Percentiles rank a stretch among this genome's conserved stretches.
Conservation (phyloP, 106 monocot genomes). For the Dendrobium officinale region DNA sequence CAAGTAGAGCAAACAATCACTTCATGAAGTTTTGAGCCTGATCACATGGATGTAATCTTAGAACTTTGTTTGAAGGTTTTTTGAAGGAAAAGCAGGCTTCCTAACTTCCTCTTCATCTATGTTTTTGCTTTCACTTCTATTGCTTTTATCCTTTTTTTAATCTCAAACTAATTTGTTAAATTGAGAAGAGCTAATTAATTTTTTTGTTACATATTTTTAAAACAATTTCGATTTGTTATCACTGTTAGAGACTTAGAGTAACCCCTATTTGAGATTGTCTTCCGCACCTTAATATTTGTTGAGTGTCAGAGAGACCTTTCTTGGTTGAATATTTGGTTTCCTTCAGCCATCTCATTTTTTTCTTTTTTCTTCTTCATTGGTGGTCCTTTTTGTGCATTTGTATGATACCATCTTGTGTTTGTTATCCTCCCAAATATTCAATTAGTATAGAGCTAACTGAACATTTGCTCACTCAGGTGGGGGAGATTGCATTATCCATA, state of each 20-base stretch:
- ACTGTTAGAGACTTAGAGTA: background rate
- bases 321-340: background rate
- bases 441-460: background rate
- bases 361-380: background rate
- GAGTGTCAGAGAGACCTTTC: background rate
- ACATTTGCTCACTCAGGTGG: constrained; percentile 46
- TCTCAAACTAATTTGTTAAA: no score
- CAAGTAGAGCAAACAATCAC: constrained; percentile 1
- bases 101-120: background rate
- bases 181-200: no score
- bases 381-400: background rate
- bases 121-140: background rate
- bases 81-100: background rate
- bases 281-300: background rate
- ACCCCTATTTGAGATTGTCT: background rate
- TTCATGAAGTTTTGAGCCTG: background rate
- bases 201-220: no score
- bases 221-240: background rate
- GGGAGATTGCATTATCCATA: constrained; percentile 79
- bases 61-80: background rate
- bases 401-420: background rate
- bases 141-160: no score
- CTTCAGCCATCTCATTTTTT: background rate
- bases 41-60: background rate
- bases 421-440: background rate